A percentile compares a stretch with the other conserved stretches of the same genome.
Conservation (phyloP, 2,329 filamentous ascomycete species). For the Macroventuria anomochaeta region DNA sequence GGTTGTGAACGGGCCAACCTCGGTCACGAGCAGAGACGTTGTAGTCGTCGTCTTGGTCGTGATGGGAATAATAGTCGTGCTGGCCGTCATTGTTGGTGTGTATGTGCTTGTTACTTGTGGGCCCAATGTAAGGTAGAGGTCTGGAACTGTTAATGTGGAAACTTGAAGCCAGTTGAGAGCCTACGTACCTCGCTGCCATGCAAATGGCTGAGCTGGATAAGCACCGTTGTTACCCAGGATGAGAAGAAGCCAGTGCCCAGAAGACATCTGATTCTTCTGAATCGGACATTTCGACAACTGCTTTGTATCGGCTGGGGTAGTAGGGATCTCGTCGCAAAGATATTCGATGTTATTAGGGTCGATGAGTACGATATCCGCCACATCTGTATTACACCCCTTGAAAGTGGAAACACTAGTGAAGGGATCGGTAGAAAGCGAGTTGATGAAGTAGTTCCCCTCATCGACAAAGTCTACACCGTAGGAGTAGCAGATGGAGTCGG, state of each 20-base stretch:
- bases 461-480: conserved; percentile 54
- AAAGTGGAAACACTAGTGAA: conserved; percentile 56
- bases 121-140: conserved; percentile 44
- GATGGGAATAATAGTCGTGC: conserved; percentile 38
- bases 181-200: conserved; percentile 53
- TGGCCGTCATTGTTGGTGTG: conserved; percentile 45
- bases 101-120: conserved; percentile 40
- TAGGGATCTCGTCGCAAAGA: conserved; percentile 51
- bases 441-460: conserved; percentile 55
- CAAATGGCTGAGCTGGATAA: conserved; percentile 49
- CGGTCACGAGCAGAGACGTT: conserved; percentile 34
- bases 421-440: conserved; percentile 48
- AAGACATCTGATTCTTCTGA: conserved; percentile 52
- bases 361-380: conserved; percentile 53
- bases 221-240: conserved; percentile 55
- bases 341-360: conserved; percentile 51
- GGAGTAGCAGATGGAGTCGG: conserved; percentile 42
- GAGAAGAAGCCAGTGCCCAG: conserved; percentile 54
- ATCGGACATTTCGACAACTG: conserved; percentile 54
- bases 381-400: conserved; percentile 51
- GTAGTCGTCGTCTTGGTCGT: conserved; percentile 32
- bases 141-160: conserved; percentile 21
- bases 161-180: too few relatives aligned
- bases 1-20: conserved; percentile 38
- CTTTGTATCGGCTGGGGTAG: conserved; percentile 49